Conservation (phyloP, 2,329 filamentous ascomycete species). For the Colletotrichum noveboracense region DNA sequence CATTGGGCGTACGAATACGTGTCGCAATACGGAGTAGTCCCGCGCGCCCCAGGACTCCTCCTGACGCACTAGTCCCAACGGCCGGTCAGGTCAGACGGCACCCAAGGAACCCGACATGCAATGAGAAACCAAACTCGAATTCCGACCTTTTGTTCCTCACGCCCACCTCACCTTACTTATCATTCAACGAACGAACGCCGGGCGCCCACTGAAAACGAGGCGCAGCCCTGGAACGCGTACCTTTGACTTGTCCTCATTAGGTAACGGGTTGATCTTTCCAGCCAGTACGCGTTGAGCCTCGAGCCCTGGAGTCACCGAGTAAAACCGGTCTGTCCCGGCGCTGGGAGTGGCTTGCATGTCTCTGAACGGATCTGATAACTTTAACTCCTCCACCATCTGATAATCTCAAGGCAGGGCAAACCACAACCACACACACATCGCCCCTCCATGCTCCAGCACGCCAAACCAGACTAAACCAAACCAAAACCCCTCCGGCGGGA, state of each 20-base stretch:
- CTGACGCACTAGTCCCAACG: constrained; percentile 1
- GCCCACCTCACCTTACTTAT: background rate
- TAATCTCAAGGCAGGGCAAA: background rate
- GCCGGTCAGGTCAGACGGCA: background rate
- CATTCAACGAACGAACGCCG: background rate
- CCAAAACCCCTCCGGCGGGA: background rate
- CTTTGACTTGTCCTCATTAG: background rate
- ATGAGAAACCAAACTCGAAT: background rate
- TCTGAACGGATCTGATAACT: constrained; percentile 25
- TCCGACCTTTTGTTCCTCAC: background rate
- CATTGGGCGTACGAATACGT: background rate
- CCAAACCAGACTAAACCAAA: background rate
- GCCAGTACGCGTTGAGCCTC: background rate
- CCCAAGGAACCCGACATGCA: background rate
- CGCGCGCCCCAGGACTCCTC: background rate
- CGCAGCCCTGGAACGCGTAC: background rate
- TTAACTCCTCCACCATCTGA: constrained; percentile 24
- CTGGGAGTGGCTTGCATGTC: constrained; percentile 14
- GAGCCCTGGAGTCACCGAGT: background rate
- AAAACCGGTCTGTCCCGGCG: background rate
- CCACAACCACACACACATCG: background rate
- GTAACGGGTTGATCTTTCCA: background rate
- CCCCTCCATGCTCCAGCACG: background rate
- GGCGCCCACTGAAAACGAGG: constrained; percentile 1
- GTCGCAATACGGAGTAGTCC: background rate